These are phyloP conservation scores for Fusarium armeniacum DNA, from an alignment of 2,329 filamentous ascomycete genomes.

Conservation along the genomic window DNA sequence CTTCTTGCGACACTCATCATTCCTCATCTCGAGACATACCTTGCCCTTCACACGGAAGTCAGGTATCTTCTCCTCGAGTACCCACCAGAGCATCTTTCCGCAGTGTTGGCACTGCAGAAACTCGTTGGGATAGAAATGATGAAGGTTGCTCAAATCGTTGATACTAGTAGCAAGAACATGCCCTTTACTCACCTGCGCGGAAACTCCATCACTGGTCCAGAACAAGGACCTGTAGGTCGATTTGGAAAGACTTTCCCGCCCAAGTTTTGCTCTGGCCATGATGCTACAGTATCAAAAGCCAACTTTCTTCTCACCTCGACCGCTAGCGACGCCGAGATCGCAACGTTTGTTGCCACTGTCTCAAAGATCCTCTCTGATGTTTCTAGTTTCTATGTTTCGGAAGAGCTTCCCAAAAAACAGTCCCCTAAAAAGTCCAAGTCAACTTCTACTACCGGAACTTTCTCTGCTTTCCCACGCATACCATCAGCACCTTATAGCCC, in stretches of 20 bases:
- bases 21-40: slow-evolving; percentile 72
- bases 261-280: slow-evolving; percentile 48
- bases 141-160: slow-evolving; percentile 71
- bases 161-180: slow-evolving; percentile 57
- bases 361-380: slow-evolving; percentile 58
- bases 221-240: slow-evolving; percentile 43
- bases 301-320: slow-evolving; percentile 70
- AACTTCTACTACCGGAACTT: slow-evolving; percentile 49
- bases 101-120: slow-evolving; percentile 69
- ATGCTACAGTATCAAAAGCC: slow-evolving; percentile 62
- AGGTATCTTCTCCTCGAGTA: slow-evolving; percentile 73
- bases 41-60: slow-evolving; percentile 66
- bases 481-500: slow-evolving; percentile 43
- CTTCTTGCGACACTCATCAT: slow-evolving; percentile 71
- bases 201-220: slow-evolving; percentile 49
- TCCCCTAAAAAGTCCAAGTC: slow-evolving; percentile 46
- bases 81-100: slow-evolving; percentile 67
- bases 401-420: slow-evolving; percentile 49
- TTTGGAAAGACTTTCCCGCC: slow-evolving; percentile 42
- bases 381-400: slow-evolving; percentile 61
- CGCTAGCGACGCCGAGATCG: slow-evolving; percentile 67
- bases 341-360: slow-evolving; percentile 67
- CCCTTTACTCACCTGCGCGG: slow-evolving; percentile 60
- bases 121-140: slow-evolving; percentile 69
- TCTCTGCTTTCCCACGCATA: slow-evolving; percentile 52